Percentiles rank a stretch among this genome's conserved stretches.
Evolutionary conservation across 2,329 filamentous ascomycete species (phyloP).

Genomic region (Alternaria gaisen): DNA sequence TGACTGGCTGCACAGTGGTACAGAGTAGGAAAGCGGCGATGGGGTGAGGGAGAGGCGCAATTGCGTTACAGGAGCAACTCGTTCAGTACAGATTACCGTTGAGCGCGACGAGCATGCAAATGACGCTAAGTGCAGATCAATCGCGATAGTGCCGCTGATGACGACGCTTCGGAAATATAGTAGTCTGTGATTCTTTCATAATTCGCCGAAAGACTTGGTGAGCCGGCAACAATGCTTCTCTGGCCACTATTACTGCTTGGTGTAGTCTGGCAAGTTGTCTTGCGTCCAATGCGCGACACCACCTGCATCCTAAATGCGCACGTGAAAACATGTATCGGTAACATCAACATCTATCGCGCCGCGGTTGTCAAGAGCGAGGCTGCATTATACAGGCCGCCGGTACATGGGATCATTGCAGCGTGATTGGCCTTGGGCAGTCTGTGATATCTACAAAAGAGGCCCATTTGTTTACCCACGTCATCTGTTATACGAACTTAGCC

Average conservation of each 20-base stretch:
- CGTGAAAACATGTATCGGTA: background rate
- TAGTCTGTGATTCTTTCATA: background rate
- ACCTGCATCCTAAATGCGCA: background rate
- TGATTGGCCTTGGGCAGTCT: background rate
- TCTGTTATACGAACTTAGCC: background rate
- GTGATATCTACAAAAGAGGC: background rate
- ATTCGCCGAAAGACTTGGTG: background rate
- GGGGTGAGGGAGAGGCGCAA: constrained; percentile 9
- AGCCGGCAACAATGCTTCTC: background rate
- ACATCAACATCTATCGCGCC: background rate
- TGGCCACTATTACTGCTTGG: background rate
- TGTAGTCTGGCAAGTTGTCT: background rate
- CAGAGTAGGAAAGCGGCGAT: constrained; percentile 5
- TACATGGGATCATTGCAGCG: background rate
- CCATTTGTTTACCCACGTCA: constrained; percentile 2
- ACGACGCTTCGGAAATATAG: constrained; percentile 23
- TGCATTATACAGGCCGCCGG: background rate
- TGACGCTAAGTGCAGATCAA: constrained; percentile 24
- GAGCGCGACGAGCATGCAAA: constrained; percentile 21
- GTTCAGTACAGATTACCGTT: constrained; percentile 7
- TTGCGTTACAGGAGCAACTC: constrained; percentile 11
- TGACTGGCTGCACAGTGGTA: background rate
- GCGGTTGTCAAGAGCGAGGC: background rate
- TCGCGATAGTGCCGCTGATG: constrained; percentile 29
- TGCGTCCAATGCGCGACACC: background rate